Evolutionary conservation across 371 early-diverging fungal genomes (phyloP).

Genomic region (Fennellomyces sp.): DNA sequence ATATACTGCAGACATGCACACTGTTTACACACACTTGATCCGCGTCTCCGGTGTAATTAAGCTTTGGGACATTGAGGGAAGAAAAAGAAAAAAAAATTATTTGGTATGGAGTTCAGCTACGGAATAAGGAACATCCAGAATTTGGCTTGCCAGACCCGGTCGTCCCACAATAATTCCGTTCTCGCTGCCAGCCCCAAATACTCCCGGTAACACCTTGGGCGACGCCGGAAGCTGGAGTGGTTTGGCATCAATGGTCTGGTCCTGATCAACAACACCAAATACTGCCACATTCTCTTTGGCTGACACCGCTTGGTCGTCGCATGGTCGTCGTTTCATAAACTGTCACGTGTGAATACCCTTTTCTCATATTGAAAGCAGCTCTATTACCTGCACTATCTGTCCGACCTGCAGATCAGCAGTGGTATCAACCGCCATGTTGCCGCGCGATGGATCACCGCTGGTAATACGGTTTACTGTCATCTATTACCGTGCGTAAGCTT

Average conservation of each 20-base stretch:
- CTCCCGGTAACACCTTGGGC: constrained; percentile 1
- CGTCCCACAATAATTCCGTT: constrained; percentile 58
- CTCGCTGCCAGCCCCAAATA: constrained; percentile 62
- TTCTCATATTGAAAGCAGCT: too few relatives aligned
- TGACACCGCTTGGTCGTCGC: neutral
- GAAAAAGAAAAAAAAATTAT: constrained; percentile 4
- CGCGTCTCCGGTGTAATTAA: constrained; percentile 56
- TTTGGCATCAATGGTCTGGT: constrained; percentile 31
- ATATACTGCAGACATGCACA: neutral
- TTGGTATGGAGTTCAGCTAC: constrained; percentile 18
- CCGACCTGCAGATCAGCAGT: constrained; percentile 64
- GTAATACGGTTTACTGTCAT: constrained; percentile 64
- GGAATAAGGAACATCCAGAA: constrained; percentile 48
- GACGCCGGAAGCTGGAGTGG: constrained; percentile 22
- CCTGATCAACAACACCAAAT: constrained; percentile 35
- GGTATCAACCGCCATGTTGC: constrained; percentile 76
- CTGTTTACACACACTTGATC: constrained; percentile 51
- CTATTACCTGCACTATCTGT: constrained; percentile 59
- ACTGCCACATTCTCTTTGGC: constrained; percentile 22
- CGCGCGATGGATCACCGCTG: constrained; percentile 78
- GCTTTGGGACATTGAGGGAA: constrained; percentile 13
- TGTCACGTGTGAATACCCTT: neutral
- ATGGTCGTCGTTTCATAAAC: constrained; percentile 17
- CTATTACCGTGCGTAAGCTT: too few relatives aligned
- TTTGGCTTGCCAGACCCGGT: constrained; percentile 29